phyloP scores from a whole-genome alignment of 2,329 filamentous ascomycete genomes.

The Diplocarpon mali region DNA sequence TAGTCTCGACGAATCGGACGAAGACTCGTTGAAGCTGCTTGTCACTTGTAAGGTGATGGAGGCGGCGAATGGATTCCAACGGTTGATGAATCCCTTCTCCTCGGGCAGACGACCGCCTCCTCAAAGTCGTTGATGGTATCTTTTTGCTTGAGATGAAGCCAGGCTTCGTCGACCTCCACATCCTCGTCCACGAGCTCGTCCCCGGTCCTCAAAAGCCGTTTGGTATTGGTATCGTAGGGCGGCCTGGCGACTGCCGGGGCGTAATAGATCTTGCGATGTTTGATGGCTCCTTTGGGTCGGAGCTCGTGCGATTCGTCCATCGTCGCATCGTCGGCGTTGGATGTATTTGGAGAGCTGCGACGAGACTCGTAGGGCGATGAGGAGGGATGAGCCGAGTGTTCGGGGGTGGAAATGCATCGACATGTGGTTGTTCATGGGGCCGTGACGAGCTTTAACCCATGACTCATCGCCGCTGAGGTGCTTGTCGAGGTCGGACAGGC shows the following conservation, averaged over 20 bases:
- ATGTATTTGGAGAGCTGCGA: constrained; percentile 22
- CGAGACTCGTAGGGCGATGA: constrained; percentile 20
- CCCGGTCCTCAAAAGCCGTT: constrained; percentile 18
- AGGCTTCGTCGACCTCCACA: constrained; percentile 24
- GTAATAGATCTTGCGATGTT: constrained; percentile 5
- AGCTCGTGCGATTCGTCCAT: constrained; percentile 3
- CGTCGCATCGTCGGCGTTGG: constrained; percentile 11
- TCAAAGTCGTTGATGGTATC: constrained; percentile 24
- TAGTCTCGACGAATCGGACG: constrained; percentile 16
- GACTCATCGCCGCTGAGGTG: constrained; percentile 36
- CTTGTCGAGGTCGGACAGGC: constrained; percentile 35
- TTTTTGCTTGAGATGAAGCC: constrained; percentile 23
- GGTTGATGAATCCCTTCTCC: constrained; percentile 25
- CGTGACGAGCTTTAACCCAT: constrained; percentile 35
- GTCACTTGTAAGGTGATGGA: constrained; percentile 15
- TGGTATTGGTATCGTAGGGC: constrained; percentile 23
- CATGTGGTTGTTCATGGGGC: constrained; percentile 28
- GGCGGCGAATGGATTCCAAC: constrained; percentile 25
- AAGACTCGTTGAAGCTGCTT: constrained; percentile 15
- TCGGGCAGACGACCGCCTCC: constrained; percentile 16
- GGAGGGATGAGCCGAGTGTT: constrained; percentile 15
- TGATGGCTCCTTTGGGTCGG: constrained; percentile 2
- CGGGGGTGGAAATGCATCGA: constrained; percentile 12
- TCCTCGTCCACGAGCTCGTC: constrained; percentile 23
- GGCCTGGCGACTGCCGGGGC: constrained; percentile 17